Conservation (phyloP, 2,329 filamentous ascomycete genomes). For the Trichoderma lentiforme region DNA sequence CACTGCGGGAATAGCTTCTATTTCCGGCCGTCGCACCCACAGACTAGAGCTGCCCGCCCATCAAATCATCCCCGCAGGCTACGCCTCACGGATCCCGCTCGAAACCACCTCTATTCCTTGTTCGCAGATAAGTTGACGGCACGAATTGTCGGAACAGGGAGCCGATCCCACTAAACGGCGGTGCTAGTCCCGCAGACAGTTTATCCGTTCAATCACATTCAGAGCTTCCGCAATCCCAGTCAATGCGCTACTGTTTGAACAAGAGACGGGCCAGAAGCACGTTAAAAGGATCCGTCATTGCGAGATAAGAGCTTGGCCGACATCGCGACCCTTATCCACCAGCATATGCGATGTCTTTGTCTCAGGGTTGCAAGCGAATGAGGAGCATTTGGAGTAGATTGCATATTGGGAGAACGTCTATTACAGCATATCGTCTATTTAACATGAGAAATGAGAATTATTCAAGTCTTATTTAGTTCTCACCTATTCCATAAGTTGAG, state of each 20-base stretch:
- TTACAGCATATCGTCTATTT: background rate
- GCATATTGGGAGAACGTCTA: background rate
- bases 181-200: background rate
- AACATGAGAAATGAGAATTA: background rate
- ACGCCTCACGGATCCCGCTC: background rate
- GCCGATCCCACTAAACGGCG: background rate
- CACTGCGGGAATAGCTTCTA: background rate
- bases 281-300: constrained; percentile 12
- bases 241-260: background rate
- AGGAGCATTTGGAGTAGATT: background rate
- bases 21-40: background rate
- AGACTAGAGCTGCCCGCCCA: background rate
- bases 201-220: background rate
- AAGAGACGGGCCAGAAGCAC: background rate
- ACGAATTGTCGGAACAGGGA: background rate
- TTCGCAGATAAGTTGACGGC: background rate
- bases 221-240: background rate
- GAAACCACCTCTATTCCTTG: background rate
- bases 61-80: background rate
- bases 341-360: background rate
- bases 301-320: background rate
- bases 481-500: background rate
- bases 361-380: background rate
- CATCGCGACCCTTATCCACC: background rate
- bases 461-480: background rate